Percentiles rank a stretch among this genome's conserved stretches.
These are phyloP conservation scores for Ophiostoma australiae DNA, from an alignment of 2,329 filamentous ascomycete species.

Conservation along the genomic window DNA sequence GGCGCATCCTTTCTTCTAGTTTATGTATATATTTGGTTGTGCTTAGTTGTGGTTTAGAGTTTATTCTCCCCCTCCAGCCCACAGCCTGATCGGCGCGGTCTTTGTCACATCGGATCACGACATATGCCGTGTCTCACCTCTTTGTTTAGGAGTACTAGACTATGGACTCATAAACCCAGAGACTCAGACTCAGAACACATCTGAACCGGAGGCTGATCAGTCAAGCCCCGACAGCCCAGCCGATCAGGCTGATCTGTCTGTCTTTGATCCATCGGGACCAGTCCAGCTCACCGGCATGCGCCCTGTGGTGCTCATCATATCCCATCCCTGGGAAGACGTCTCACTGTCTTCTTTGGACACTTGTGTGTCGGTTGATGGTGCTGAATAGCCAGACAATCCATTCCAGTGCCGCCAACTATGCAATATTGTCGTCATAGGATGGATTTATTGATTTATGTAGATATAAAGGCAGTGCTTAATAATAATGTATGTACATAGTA, in stretches of 20 bases:
- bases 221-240: too few relatives aligned
- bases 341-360: background rate
- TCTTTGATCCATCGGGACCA: background rate
- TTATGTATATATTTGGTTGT: background rate
- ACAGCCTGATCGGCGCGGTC: constrained; percentile 2
- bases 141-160: background rate
- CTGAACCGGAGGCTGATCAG: constrained; percentile 1
- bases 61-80: background rate
- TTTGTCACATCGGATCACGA: constrained; percentile 6
- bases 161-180: background rate
- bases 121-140: background rate
- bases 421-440: background rate
- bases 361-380: background rate
- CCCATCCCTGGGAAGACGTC: constrained; percentile 6
- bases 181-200: background rate
- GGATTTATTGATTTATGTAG: background rate
- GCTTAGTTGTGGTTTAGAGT: too few relatives aligned
- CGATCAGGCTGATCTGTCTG: background rate
- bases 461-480: background rate
- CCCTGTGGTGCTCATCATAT: constrained; percentile 9
- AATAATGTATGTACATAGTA: too few relatives aligned
- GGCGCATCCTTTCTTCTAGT: background rate
- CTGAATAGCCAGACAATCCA: background rate
- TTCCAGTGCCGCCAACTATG: background rate
- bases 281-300: background rate